Base-by-base conservation (phyloP, 345 rosid genomes). In the Passiflora organensis region DNA sequence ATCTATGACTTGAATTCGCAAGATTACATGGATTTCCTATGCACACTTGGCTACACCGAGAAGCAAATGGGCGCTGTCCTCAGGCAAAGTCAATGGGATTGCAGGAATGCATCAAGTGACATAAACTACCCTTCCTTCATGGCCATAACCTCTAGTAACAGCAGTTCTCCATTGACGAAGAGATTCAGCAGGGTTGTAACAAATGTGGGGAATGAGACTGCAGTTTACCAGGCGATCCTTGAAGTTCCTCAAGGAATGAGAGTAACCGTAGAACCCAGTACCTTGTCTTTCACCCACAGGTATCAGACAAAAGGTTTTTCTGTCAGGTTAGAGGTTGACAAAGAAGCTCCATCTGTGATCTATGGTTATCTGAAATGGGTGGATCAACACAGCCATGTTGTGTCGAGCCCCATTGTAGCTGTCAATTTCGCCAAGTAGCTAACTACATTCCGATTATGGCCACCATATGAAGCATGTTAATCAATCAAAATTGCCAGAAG, bases 351-450 rank as follows among this genome's bases (percentile, higher is more conserved):
- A 18, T 38, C 28, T 0, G 46, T 65, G 61, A 47, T 43, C 2
- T 62, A 68, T 48, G 74, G 76, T 19, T 55, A 13, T 32, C 74
- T 78, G 17, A 63, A 55, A 53, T 80, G 86, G 86, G 18, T 48
- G 23, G 81, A 78, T 65, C 73, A 77, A 16, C 47, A 58, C 53
- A 55, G 55, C 13, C 82, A 54, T 43, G 50, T 34, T 0, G 82
- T 66, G 6, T 70, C 76, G 15, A 78, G 82, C 59, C 77, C 82
- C 23, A 0, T 72, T 9, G 79, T 75, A 11, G 80, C 55, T 36
- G 6, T 73, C 18, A 66, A 28, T 28, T 28, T 28, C 34, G 3
- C 34, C 8, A 28, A 28, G 34, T 28, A 28, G 34, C 34, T 2
- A 8, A 28, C 8, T 28, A 28, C 34, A 28, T 28, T 28, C 34